Evolutionary conservation across 257 asterid genomes (phyloP), one percentile per base, ranked within the genome.

Genomic region (Solanum chmielewskii): DNA sequence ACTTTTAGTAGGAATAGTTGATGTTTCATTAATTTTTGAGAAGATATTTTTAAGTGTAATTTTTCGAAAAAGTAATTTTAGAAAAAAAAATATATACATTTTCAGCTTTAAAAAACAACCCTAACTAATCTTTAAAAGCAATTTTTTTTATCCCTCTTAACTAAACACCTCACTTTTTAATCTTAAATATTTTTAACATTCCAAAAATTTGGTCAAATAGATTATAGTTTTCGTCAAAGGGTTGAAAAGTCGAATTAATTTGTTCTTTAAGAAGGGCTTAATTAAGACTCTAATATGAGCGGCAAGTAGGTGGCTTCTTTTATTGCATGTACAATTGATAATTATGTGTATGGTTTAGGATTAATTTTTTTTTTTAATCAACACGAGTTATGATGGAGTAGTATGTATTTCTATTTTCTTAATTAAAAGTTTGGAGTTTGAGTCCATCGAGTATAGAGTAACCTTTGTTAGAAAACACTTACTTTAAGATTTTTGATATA

Each of bases 371-470:
- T 60, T 56, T 7, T 25, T 25, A 25, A 7, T 2, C 64, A 20
- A 20, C 4, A 0, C 3, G 1, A 23, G 4, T 18, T 56, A 0
- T 20, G 2, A 1, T 18, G 5, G 5, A 56, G 25, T 56, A 16
- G 25, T 56, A 56, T 7, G 11, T 56, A 56, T 2, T 7, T 0
- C 0, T 4, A 7, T 4, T 7, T 56, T 20, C 2, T 56, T 56
- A 18, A 18, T 1, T 6, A 56, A 4, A 56, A 20, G 25, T 56
- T 3, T 56, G 6, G 25, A 18, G 11, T 56, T 56, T 56, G 25
- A 56, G n/a, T 18, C 1, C 2, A 0, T 3, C 0, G 9, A 9
- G 0, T 52, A 52, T 11, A 18, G 0, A 56, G 2, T 18, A 18
- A 15, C 7, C 3, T 52, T 52, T 52, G 62, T 56, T 6, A 56